Base-by-base conservation (phyloP, 106 monocot species). In the Chionographis japonica region DNA sequence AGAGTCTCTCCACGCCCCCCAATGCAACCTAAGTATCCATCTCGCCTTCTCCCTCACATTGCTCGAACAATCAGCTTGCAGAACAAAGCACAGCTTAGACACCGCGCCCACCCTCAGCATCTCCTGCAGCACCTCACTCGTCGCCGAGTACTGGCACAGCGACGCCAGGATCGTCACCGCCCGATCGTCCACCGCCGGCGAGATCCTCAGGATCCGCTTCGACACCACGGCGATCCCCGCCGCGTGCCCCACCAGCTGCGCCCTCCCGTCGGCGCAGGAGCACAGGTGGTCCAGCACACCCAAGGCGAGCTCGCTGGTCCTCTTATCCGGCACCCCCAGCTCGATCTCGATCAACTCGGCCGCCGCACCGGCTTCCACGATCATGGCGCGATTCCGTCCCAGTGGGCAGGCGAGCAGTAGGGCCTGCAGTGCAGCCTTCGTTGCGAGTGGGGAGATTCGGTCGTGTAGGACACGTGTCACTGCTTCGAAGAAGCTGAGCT, bases 181-280 rank as follows among this genome's bases (percentile, higher is more conserved):
- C 60, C 50, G 41, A 13, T 79, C 84, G 50, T 74, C 77, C 2
- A 67, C 81, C 63, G 17, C 69, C 15, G 59, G 19, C n/a, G 88
- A 88, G n/a, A 88, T 84, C 66, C 81, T 78, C 3, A 84, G 67
- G 9, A 88, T 78, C 66, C 71, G 78, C 78, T 81, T 84, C 14
- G 84, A 39, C 37, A 88, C 81, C 50, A 73, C 46, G 9, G 88
- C 85, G 27, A 85, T 74, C 66, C 80, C 80, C 13, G 85, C 85
- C n/a, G 68, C 68, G 50, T 88, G 80, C 12, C 65, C 77, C 54
- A 80, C 66, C 16, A 88, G 55, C 74, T 61, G 64, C 13, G 83
- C 88, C 14, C 88, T 39, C 12, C 88, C 88, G 18, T 83, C 83
- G 3, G 88, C 88, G 46, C 80, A 80, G 12, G 39, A 63, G 69